Base-by-base conservation (phyloP, 768 basidiomycete species). In the Tylopilus felleus region DNA sequence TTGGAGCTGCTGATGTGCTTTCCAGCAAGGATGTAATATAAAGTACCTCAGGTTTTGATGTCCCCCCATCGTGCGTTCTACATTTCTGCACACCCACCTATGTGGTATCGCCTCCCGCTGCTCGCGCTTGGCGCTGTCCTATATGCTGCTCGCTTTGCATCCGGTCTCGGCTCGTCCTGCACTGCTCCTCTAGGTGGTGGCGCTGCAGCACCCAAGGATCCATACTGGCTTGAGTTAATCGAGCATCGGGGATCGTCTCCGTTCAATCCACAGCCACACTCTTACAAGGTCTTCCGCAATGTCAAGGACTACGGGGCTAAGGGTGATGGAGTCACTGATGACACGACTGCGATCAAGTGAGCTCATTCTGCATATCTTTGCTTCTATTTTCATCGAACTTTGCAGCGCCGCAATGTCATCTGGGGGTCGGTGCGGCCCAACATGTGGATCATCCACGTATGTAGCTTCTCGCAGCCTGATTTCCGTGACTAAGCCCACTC, bases 271-370 rank as follows among this genome's bases (percentile, higher is more conserved):
- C 72, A 79, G 58, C 74, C 80, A 12, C 65, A 65, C 29, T 61
- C 67, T 6, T 90, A 89, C 67, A 73, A 80, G 44, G 84, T 88
- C 21, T 88, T 86, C 69, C 77, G 88, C 39, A 89, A 88, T 63
- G 88, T 90, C 52, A 87, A 84, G 55, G 73, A 75, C 33, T 77
- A 72, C 52, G 74, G 80, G 53, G 80, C 80, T 31, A 69, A 61
- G 43, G 74, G 73, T 23, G 81, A 86, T 65, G 88, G 88, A 49
- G 73, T 81, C 8, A 78, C 80, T 8, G 88, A 89, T 65, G 88
- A 89, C 59, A 87, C 87, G 12, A 77, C 71, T 33, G 85, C 88
- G 4, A 87, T 88, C 61, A 87, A 84, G 84, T 85, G 56, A 47
- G 65, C 40, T 39, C 22, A 49, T 27, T n/a, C 5, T 35, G 23